These are phyloP conservation scores for Neoboletus brunneissimus DNA, from an alignment of 768 basidiomycete species.

Conservation along the genomic window DNA sequence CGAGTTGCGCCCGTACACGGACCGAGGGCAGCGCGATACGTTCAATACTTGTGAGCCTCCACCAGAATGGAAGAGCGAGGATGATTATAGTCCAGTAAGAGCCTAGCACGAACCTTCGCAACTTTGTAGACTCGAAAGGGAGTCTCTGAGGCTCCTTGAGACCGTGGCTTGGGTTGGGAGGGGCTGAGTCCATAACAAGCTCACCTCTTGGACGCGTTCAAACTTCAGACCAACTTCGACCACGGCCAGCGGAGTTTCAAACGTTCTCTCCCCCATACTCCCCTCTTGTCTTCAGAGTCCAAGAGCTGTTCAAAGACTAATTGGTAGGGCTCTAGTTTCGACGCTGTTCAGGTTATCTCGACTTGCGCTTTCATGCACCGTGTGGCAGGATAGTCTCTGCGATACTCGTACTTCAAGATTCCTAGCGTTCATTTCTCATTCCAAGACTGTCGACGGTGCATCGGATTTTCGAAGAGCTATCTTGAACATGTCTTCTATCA, in stretches of 20 bases:
- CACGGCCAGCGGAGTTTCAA: slow-evolving; percentile 34
- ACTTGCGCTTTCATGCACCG: slow-evolving; percentile 4
- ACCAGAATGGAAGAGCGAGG: slow-evolving; percentile 87
- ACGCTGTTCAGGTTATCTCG: slow-evolving; percentile 1
- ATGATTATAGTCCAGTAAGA: slow-evolving; percentile 80
- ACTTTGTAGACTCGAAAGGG: slow-evolving; percentile 47
- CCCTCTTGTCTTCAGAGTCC: slow-evolving; percentile 14
- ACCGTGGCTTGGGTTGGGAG: slow-evolving; percentile 17
- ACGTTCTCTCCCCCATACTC: slow-evolving; percentile 24
- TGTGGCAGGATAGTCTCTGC: not conserved
- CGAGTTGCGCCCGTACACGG: slow-evolving; percentile 53
- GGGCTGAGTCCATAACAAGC: slow-evolving; percentile 23
- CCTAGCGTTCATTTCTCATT: slow-evolving; percentile 1
- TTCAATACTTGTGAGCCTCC: slow-evolving; percentile 88
- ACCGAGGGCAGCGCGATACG: slow-evolving; percentile 67
- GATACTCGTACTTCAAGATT: slow-evolving; percentile 4
- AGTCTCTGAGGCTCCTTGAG: slow-evolving; percentile 48
- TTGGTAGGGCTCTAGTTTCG: slow-evolving; percentile 5
- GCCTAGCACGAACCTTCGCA: slow-evolving; percentile 59
- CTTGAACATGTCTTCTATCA: slow-evolving; percentile 27
- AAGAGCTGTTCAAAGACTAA: slow-evolving; percentile 6
- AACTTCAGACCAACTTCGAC: slow-evolving; percentile 3
- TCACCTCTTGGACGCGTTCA: slow-evolving; percentile 8
- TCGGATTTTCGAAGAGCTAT: slow-evolving; percentile 2
- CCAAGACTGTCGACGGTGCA: slow-evolving; percentile 6